phyloP scores from a whole-genome alignment of 768 basidiomycete genomes.

The Grammothele lineata region DNA sequence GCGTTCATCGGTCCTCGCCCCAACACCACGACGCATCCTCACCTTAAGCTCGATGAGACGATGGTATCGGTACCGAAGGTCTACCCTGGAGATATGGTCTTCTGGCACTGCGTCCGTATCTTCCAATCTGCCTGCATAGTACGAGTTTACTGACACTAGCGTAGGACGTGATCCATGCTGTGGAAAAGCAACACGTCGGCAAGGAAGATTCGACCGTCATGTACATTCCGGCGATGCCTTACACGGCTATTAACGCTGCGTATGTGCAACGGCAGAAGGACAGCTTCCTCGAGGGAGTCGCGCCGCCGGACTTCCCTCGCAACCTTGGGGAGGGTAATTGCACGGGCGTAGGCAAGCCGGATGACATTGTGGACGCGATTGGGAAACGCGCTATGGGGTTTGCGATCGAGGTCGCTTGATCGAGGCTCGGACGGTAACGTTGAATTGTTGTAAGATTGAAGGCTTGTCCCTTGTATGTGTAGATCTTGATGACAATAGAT shows the following conservation, averaged over 20 bases:
- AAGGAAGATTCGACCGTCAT: conserved; percentile 59
- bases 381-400: conserved; percentile 44
- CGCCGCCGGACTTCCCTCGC: conserved; percentile 70
- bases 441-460: background rate
- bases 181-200: conserved; percentile 50
- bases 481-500: background rate
- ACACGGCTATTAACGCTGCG: conserved; percentile 53
- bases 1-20: conserved; percentile 41
- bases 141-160: background rate
- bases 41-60: conserved; percentile 55
- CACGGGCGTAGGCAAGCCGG: conserved; percentile 35
- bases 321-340: conserved; percentile 38
- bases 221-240: conserved; percentile 74
- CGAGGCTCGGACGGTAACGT: no score
- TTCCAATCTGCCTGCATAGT: background rate
- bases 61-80: conserved; percentile 74
- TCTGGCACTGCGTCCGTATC: conserved; percentile 61
- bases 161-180: conserved; percentile 43
- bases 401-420: conserved; percentile 22
- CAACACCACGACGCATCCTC: conserved; percentile 57
- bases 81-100: conserved; percentile 72
- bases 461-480: background rate
- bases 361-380: conserved; percentile 33
- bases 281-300: conserved; percentile 51
- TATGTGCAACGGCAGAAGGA: conserved; percentile 64